Evolutionary conservation across 2,329 filamentous ascomycete genomes (phyloP), one percentile per base, ranked within the genome.

Genomic region (Phialophora chinensis): DNA sequence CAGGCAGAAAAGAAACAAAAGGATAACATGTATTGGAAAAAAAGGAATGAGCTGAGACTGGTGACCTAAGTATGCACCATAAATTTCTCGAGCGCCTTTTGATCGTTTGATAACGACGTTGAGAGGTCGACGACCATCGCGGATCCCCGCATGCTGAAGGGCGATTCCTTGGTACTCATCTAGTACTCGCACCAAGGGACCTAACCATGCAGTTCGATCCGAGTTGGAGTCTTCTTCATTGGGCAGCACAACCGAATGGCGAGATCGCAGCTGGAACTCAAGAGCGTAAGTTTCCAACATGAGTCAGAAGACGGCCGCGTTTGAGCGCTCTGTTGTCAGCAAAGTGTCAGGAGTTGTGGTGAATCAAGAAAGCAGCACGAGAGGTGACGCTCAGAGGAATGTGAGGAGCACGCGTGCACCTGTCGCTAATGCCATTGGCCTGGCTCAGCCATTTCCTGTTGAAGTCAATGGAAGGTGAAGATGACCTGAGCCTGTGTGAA

Each of bases 81-180:
- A 52, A 52, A 14, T 4, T 27, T 52, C 17, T 52, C 49, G 49
- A 52, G 25, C 49, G 49, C 49, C 49, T 23, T 52, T 23, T 52
- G 49, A 52, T 8, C 25, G 10, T 52, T 52, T 27, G 23, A 52
- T 27, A 27, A 23, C 49, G 49, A 23, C 49, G 20, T 52, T 52
- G 49, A 52, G 49, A 52, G 49, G 49, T 52, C 49, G 49, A 7
- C 6, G 20, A 27, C 20, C 20, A 23, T 25, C 49, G 49, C 25
- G 14, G 49, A 52, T 52, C 49, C 25, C 49, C 49, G 49, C 49
- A 52, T 29, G 49, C 10, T 12, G 5, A 27, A 8, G 11, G 23
- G 20, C 49, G 20, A 25, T 23, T 52, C 10, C 49, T 29, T 52
- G 20, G 49, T 27, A 14, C 27, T 27, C 27, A 27, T 5, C 27